A percentile compares a stretch with the other conserved stretches of the same genome.
These are phyloP conservation scores for Ustanciosporium gigantosporum DNA, from an alignment of 1,284 basidiomycete genomes.

Conservation along the genomic window DNA sequence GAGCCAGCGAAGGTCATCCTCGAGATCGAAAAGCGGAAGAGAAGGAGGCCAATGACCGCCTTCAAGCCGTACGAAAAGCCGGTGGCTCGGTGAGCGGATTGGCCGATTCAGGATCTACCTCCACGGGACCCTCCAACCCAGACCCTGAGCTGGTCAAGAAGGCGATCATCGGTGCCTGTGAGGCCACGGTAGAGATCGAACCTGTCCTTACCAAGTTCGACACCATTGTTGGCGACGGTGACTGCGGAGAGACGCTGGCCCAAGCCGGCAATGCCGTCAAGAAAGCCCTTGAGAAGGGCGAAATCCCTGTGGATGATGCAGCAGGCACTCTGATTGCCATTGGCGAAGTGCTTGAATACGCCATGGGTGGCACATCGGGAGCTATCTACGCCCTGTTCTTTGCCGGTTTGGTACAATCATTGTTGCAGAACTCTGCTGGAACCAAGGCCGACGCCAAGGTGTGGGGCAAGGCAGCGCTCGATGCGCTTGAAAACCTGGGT, in stretches of 20 bases:
- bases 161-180: slow-evolving; percentile 60
- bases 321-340: slow-evolving; percentile 54
- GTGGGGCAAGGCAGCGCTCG: slow-evolving; percentile 50
- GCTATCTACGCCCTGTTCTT: slow-evolving; percentile 68
- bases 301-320: slow-evolving; percentile 51
- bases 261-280: slow-evolving; percentile 50
- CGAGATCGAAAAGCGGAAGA: slow-evolving; percentile 51
- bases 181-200: slow-evolving; percentile 62
- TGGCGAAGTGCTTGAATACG: slow-evolving; percentile 56
- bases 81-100: slow-evolving; percentile 53
- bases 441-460: slow-evolving; percentile 41
- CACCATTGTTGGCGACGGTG: slow-evolving; percentile 62
- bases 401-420: slow-evolving; percentile 61
- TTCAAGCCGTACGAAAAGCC: slow-evolving; percentile 41
- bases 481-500: slow-evolving; percentile 54
- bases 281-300: slow-evolving; percentile 44
- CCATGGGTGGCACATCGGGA: slow-evolving; percentile 62
- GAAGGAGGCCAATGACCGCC: slow-evolving; percentile 50
- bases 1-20: slow-evolving; percentile 38
- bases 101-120: slow-evolving; percentile 36
- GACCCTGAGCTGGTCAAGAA: slow-evolving; percentile 50
- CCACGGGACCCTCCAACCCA: slow-evolving; percentile 47
- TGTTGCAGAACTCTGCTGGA: slow-evolving; percentile 39
- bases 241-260: slow-evolving; percentile 59
- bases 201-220: slow-evolving; percentile 64